A percentile compares a stretch with the other conserved stretches of the same genome.
Conservation (phyloP, 257 asterid species). For the Ehretia macrophylla region DNA sequence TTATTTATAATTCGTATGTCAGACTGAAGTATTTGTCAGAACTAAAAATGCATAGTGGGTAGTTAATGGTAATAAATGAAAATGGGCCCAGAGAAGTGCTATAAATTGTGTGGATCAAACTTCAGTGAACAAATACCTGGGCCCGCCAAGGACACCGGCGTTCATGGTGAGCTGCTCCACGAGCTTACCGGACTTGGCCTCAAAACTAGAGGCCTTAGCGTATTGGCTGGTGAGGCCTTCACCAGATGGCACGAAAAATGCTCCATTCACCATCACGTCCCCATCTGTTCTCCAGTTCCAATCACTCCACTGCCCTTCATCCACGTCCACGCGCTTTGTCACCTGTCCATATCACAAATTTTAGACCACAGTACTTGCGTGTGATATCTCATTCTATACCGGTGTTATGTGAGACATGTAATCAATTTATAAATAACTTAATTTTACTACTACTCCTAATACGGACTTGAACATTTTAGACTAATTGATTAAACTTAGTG, state of each 20-base stretch:
- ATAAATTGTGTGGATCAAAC: too few relatives aligned
- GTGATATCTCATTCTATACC: too few relatives aligned
- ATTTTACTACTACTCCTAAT: neutral
- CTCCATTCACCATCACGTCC: conserved; percentile 57
- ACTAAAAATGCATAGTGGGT: too few relatives aligned
- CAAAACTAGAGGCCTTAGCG: conserved; percentile 49
- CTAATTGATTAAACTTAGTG: too few relatives aligned
- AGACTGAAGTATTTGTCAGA: too few relatives aligned
- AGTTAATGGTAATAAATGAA: too few relatives aligned
- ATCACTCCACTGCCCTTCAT: conserved; percentile 45
- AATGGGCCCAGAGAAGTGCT: too few relatives aligned
- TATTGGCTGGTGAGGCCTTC: conserved; percentile 40
- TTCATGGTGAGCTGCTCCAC: conserved; percentile 61
- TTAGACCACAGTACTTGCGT: too few relatives aligned
- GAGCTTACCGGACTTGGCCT: conserved; percentile 41
- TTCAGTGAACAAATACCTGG: conserved; percentile 32
- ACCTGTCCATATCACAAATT: conserved; percentile 24
- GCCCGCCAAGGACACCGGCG: conserved; percentile 70
- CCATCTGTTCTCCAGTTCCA: conserved; percentile 78
- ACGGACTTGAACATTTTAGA: too few relatives aligned
- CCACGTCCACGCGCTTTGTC: conserved; percentile 56
- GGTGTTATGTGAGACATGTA: too few relatives aligned
- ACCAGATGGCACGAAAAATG: conserved; percentile 64
- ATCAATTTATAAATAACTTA: neutral
- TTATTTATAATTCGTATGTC: too few relatives aligned